phyloP scores from a whole-genome alignment of 352 stramenopile genomes.

The Pythium chondricola region DNA sequence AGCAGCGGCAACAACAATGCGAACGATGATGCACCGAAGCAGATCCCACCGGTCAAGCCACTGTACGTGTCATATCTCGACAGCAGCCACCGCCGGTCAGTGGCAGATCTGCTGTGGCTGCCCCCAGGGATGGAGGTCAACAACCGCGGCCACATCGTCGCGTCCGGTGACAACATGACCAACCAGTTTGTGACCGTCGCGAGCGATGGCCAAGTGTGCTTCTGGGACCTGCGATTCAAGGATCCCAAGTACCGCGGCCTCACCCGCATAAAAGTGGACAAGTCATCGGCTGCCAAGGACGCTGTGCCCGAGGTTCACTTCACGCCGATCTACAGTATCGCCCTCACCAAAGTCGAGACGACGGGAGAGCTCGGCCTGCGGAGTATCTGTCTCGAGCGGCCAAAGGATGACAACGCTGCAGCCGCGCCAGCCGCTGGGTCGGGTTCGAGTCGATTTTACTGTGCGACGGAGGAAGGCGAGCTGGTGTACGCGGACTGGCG shows the following conservation, averaged over 20 bases:
- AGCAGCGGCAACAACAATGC: constrained; percentile 5
- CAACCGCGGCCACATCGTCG: constrained; percentile 77
- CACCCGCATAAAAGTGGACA: constrained; percentile 60
- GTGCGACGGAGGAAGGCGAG: constrained; percentile 86
- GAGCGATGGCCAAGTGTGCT: constrained; percentile 85
- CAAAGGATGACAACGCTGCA: constrained; percentile 34
- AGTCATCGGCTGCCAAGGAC: constrained; percentile 42
- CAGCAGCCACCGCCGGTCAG: constrained; percentile 74
- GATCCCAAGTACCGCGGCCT: constrained; percentile 74
- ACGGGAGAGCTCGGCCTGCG: constrained; percentile 58
- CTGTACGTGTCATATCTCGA: constrained; percentile 85
- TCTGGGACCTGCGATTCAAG: constrained; percentile 92
- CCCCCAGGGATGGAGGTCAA: constrained; percentile 83
- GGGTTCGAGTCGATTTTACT: constrained; percentile 73
- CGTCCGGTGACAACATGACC: constrained; percentile 33
- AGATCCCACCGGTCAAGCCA: constrained; percentile 62
- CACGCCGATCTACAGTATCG: constrained; percentile 78
- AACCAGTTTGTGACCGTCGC: constrained; percentile 92
- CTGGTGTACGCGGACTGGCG: constrained; percentile 88
- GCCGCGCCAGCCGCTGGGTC: neutral
- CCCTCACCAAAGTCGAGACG: constrained; percentile 69
- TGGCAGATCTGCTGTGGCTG: constrained; percentile 88
- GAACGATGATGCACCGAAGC: constrained; percentile 46
- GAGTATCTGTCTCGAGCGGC: constrained; percentile 60
- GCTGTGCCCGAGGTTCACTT: constrained; percentile 64